phyloP scores from a whole-genome alignment of 345 rosid species.

The Ceriops decandra region DNA sequence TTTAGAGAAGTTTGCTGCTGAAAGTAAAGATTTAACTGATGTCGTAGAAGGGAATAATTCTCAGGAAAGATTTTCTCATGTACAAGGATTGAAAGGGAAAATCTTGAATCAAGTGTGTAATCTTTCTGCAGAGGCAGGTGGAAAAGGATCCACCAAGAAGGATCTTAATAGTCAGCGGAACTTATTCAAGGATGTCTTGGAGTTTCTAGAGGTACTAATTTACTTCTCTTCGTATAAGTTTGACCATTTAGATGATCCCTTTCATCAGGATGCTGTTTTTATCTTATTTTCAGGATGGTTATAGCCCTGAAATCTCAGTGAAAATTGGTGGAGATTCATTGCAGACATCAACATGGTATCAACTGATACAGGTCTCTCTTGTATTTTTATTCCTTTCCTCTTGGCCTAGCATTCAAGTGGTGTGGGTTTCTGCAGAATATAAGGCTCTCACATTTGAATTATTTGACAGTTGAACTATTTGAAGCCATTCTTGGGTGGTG shows the following conservation, averaged over 20 bases:
- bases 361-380: conserved; percentile 57
- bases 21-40: conserved; percentile 35
- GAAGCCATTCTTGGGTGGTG: conserved; percentile 86
- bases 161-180: conserved; percentile 83
- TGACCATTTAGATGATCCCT: background rate
- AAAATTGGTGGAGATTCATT: conserved; percentile 72
- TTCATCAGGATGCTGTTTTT: conserved; percentile 8
- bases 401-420: conserved; percentile 1
- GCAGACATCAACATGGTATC: conserved; percentile 64
- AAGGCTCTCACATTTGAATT: background rate
- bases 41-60: conserved; percentile 46
- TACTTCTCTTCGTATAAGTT: background rate
- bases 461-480: conserved; percentile 65
- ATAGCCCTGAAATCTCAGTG: conserved; percentile 53
- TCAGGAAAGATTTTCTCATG: conserved; percentile 34
- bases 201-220: conserved; percentile 63
- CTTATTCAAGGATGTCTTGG: conserved; percentile 73
- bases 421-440: background rate
- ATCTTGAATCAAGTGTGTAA: conserved; percentile 60
- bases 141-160: conserved; percentile 90
- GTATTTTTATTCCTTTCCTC: background rate
- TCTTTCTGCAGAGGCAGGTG: conserved; percentile 87
- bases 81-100: conserved; percentile 68
- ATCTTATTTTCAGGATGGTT: conserved; percentile 46
- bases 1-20: conserved; percentile 60